Evolutionary conservation across 768 basidiomycete genomes (phyloP).

Genomic region (Lentinula sp.): DNA sequence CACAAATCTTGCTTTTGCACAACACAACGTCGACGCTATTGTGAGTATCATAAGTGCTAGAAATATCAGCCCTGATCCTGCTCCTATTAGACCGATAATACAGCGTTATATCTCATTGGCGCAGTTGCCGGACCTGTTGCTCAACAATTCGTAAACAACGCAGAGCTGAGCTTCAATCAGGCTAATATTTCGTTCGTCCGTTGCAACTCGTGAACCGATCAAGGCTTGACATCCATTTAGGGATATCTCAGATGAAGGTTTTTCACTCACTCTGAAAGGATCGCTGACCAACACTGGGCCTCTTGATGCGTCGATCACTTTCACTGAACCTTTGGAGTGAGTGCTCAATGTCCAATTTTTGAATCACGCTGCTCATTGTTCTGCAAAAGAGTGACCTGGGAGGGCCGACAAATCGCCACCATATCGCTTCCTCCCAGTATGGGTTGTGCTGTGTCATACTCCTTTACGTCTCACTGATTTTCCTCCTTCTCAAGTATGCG

Average conservation of each 20-base stretch:
- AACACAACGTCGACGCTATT: conserved; percentile 39
- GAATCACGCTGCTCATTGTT: neutral
- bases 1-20: conserved; percentile 52
- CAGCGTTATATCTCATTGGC: conserved; percentile 63
- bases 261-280: conserved; percentile 54
- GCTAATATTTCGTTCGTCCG: conserved; percentile 51
- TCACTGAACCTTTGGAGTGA: conserved; percentile 53
- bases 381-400: conserved; percentile 49
- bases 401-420: conserved; percentile 56
- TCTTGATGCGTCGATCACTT: conserved; percentile 63
- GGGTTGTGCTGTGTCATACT: conserved; percentile 8
- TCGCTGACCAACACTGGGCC: conserved; percentile 61
- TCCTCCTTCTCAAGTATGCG: conserved; percentile 43
- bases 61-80: conserved; percentile 3
- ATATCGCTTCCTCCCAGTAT: conserved; percentile 56
- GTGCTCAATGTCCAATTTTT: conserved; percentile 13
- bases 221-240: conserved; percentile 18
- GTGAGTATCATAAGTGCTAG: neutral
- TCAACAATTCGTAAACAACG: conserved; percentile 56
- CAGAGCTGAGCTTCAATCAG: conserved; percentile 45
- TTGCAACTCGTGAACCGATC: too few species aligned
- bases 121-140: conserved; percentile 63
- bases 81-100: conserved; percentile 48
- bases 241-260: conserved; percentile 54
- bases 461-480: neutral